phyloP scores from a whole-genome alignment of 331 rosid species.

The Quercus tomentella region DNA sequence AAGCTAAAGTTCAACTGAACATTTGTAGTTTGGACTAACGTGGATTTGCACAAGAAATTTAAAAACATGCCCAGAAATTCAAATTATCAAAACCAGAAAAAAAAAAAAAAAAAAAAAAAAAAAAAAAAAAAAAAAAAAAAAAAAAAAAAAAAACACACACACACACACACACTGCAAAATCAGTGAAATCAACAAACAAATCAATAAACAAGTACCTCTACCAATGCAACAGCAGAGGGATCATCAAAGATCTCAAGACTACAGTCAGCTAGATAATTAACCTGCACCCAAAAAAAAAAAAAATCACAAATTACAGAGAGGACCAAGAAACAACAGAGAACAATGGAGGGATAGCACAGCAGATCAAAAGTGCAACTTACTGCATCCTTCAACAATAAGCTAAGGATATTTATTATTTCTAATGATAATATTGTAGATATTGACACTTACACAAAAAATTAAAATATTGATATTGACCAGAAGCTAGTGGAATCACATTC shows the following conservation, averaged over 20 bases:
- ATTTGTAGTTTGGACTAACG: background rate
- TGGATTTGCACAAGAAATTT: background rate
- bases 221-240: conserved; percentile 67
- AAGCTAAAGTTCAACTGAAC: background rate
- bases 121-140: too few relatives aligned
- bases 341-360: background rate
- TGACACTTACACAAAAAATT: too few relatives aligned
- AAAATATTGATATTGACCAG: too few relatives aligned
- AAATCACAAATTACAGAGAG: background rate
- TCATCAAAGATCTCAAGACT: conserved; percentile 92
- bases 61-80: background rate
- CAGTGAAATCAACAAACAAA: conserved; percentile 16
- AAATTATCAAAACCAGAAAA: background rate
- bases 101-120: too few relatives aligned
- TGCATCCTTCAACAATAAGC: conserved; percentile 10
- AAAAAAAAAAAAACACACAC: too few relatives aligned
- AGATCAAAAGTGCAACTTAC: conserved; percentile 1
- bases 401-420: background rate
- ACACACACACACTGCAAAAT: background rate
- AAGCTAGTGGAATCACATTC: too few relatives aligned
- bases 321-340: background rate
- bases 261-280: conserved; percentile 83
- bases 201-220: conserved; percentile 53
- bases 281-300: conserved; percentile 41
- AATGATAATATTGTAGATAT: background rate